phyloP scores from a whole-genome alignment of 2,329 filamentous ascomycete genomes.

The Conoideocrella luteorostrata region DNA sequence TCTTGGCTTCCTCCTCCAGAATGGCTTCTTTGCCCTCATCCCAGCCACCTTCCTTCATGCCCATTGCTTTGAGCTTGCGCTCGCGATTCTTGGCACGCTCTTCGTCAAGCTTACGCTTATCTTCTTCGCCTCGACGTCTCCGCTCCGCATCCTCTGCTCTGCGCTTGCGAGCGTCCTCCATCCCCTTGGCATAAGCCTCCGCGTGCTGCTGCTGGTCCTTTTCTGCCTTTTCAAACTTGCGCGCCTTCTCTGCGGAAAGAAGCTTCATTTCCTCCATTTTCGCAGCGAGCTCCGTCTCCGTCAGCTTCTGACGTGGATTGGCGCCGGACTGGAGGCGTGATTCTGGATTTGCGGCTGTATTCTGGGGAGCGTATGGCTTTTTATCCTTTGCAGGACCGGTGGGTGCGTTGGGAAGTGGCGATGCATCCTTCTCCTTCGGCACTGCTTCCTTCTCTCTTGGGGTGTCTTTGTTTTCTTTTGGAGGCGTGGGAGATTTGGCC shows the following conservation, averaged over 20 bases:
- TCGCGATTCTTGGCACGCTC: constrained; percentile 55
- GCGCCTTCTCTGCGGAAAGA: constrained; percentile 49
- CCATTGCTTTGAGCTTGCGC: constrained; percentile 54
- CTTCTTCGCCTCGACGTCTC: constrained; percentile 45
- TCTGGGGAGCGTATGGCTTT: constrained; percentile 14
- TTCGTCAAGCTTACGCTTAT: constrained; percentile 46
- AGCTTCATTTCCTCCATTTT: constrained; percentile 59
- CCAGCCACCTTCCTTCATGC: constrained; percentile 48
- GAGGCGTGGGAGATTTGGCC: not conserved
- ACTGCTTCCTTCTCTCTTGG: not conserved
- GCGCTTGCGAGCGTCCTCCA: constrained; percentile 48
- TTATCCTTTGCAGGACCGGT: constrained; percentile 18
- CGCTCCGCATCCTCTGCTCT: constrained; percentile 47
- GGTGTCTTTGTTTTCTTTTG: not conserved
- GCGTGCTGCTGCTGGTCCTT: constrained; percentile 51
- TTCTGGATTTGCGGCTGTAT: constrained; percentile 29
- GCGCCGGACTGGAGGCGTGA: constrained; percentile 46
- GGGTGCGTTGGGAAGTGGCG: constrained; percentile 25
- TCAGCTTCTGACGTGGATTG: constrained; percentile 55
- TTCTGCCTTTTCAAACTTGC: constrained; percentile 53
- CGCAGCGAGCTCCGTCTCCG: constrained; percentile 49
- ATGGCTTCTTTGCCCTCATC: constrained; percentile 49
- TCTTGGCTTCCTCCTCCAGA: constrained; percentile 33
- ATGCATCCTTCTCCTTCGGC: not conserved
- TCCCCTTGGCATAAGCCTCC: constrained; percentile 45